Evolutionary conservation across 208 protist genomes (phyloP), one percentile per base, ranked within the genome.

Genomic region (Leishmania guyanensis): DNA sequence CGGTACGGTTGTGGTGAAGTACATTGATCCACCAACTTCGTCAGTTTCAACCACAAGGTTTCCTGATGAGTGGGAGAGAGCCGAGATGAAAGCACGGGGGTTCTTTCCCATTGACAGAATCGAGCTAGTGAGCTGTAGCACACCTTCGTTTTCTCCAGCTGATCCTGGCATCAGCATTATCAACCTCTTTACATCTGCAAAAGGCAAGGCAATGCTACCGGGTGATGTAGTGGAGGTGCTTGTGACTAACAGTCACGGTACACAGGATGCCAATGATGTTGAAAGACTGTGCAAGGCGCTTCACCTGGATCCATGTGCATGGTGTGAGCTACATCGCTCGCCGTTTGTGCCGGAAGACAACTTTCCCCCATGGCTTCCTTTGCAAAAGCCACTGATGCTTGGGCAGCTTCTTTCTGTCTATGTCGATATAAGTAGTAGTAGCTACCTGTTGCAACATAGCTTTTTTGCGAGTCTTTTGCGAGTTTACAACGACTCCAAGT

Each of bases 351-450:
- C 93, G 1, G 85, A 93, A 65, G 87, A 88, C 50, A 82, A 90
- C 68, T 96, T 96, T 78, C 94, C 94, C 16, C 90, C 91, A 14
- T 97, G 94, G 93, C 84, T 97, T 33, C 94, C 94, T 8, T 78
- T 91, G 10, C 84, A 88, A 29, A 64, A 84, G n/a, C 78, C 86
- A 14, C 83, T 97, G 69, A 93, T 89, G 8, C 88, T 97, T 20
- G 83, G 86, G 17, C 82, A 90, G 46, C 84, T 97, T 46, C 84
- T 97, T 29, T 88, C 92, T 29, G 88, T 92, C 60, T 96, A 93
- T 79, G 91, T 96, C 5, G 94, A 97, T 79, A 83, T 97, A 51
- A 90, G 86, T 83, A 95, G 93, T 78, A 91, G 88, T 79, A 93
- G 91, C 79, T 97, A 96, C 71, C 79, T 97, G 39, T 72, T 97